These are phyloP conservation scores for Sporothrix globosa DNA, from an alignment of 2,329 filamentous ascomycete genomes.

Conservation along the genomic window DNA sequence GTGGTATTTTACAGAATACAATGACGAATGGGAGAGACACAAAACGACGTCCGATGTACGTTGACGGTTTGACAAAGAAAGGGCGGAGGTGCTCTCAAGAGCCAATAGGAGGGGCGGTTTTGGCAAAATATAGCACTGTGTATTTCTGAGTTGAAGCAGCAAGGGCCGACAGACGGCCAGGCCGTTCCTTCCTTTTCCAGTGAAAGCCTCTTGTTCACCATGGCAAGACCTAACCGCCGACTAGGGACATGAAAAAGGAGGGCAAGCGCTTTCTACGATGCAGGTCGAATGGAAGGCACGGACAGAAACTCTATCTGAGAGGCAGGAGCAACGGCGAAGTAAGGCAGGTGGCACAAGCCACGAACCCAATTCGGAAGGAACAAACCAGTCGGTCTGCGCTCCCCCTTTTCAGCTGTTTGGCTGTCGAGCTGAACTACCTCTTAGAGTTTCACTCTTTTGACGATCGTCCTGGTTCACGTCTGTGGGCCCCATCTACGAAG, in stretches of 20 bases:
- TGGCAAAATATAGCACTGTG: background rate
- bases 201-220: conserved; percentile 10
- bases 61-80: background rate
- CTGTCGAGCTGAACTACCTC: background rate
- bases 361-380: background rate
- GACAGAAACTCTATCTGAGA: background rate
- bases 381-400: background rate
- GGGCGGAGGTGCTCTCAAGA: background rate
- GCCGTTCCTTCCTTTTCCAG: conserved; percentile 19
- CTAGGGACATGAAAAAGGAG: conserved; percentile 21
- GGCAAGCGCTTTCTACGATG: background rate
- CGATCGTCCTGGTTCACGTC: conserved; percentile 14
- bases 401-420: conserved; percentile 3
- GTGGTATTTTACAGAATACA: background rate
- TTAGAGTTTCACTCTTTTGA: background rate
- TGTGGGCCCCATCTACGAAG: background rate
- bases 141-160: background rate
- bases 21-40: background rate
- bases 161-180: conserved; percentile 5
- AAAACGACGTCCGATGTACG: too few relatives aligned
- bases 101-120: conserved; percentile 13
- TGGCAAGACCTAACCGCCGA: background rate
- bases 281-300: background rate
- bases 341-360: background rate
- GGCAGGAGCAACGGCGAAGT: conserved; percentile 6